Percentiles rank a stretch among this genome's conserved stretches.
Evolutionary conservation across 768 basidiomycete genomes (phyloP).

Genomic region (Agrocybe pediades): DNA sequence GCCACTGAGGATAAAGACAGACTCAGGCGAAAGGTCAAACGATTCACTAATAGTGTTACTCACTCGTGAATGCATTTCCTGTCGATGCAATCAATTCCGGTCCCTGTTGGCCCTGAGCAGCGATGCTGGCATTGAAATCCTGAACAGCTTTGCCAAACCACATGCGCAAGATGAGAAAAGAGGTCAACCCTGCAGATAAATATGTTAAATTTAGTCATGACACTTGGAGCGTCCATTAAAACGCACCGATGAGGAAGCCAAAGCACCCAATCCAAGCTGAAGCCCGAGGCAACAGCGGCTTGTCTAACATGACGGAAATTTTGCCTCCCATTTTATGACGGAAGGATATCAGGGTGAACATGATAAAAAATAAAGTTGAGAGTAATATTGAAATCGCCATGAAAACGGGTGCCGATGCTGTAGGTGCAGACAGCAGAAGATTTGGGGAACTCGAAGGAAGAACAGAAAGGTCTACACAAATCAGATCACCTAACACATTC

Average conservation of each 20-base stretch:
- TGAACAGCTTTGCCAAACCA: constrained; percentile 80
- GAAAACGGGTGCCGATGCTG: constrained; percentile 61
- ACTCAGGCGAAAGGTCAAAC: not conserved
- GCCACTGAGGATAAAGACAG: constrained; percentile 52
- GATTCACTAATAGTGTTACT: constrained; percentile 24
- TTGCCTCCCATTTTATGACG: constrained; percentile 63
- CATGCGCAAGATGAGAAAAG: constrained; percentile 75
- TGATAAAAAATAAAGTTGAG: constrained; percentile 62
- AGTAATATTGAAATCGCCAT: constrained; percentile 62
- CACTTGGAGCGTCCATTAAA: not conserved
- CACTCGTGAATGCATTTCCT: constrained; percentile 79
- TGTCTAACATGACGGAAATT: constrained; percentile 50
- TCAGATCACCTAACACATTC: not conserved
- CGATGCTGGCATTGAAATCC: constrained; percentile 72
- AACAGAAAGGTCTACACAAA: constrained; percentile 56
- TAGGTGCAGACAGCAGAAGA: constrained; percentile 59
- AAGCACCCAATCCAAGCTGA: constrained; percentile 78
- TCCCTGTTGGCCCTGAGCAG: constrained; percentile 49
- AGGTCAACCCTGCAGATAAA: constrained; percentile 58
- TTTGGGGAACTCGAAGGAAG: constrained; percentile 59
- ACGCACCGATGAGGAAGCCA: constrained; percentile 71
- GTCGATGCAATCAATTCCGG: constrained; percentile 61
- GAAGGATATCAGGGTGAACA: constrained; percentile 66
- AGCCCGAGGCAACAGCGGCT: constrained; percentile 54
- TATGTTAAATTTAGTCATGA: not conserved